These are phyloP conservation scores for Phytophthora cactorum DNA, from an alignment of 352 stramenopile genomes.

Conservation along the genomic window DNA sequence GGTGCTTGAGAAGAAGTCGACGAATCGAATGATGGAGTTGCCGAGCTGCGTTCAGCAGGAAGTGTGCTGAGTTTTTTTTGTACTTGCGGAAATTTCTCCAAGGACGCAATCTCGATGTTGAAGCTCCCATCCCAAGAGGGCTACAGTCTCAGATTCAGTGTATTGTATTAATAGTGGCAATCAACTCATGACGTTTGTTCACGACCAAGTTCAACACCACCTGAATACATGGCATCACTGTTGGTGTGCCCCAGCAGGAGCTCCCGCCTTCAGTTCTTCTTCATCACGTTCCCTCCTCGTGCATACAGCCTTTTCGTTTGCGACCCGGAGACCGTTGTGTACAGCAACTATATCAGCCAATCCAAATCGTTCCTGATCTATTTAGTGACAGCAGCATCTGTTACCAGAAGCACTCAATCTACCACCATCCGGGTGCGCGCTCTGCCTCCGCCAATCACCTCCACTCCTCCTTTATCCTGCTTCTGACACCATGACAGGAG, in stretches of 20 bases:
- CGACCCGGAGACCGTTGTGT: too few species aligned
- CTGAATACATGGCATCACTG: too few species aligned
- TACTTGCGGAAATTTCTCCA: not conserved
- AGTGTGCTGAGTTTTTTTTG: not conserved
- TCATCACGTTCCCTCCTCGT: too few species aligned
- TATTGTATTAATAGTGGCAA: not conserved
- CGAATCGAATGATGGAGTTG: not conserved
- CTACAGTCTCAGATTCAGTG: not conserved
- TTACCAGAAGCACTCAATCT: not conserved
- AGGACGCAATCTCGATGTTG: not conserved
- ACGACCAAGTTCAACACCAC: not conserved
- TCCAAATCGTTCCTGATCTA: too few species aligned
- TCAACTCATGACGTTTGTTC: not conserved
- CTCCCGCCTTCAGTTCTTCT: too few species aligned
- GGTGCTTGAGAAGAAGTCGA: not conserved
- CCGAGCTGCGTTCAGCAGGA: too few species aligned
- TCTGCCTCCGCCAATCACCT: not conserved
- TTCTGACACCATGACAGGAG: conserved; percentile 14
- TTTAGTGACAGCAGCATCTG: not conserved
- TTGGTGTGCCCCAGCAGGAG: too few species aligned
- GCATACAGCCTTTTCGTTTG: too few species aligned
- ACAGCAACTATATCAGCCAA: too few species aligned
- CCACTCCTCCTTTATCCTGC: not conserved
- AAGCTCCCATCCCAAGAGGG: not conserved
- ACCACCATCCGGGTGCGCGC: not conserved